Percentiles rank a stretch among this genome's conserved stretches.
These are phyloP conservation scores for Ailanthus altissimus DNA, from an alignment of 345 rosid genomes.

Conservation along the genomic window DNA sequence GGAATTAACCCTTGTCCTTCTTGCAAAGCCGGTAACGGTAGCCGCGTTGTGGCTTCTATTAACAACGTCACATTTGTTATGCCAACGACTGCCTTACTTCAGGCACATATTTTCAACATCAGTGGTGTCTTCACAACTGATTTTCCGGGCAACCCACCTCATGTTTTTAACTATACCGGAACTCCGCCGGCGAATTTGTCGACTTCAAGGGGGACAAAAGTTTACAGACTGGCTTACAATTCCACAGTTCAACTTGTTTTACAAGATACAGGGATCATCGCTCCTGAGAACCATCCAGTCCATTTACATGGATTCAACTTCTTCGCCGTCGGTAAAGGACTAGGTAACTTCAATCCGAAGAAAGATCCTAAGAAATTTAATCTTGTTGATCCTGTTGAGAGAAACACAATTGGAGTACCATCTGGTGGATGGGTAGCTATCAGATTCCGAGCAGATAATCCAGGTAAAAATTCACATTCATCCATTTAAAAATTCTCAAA, in stretches of 20 bases:
- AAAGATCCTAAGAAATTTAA: conserved; percentile 66
- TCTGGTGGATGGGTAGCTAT: conserved; percentile 94
- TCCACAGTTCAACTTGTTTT: conserved; percentile 76
- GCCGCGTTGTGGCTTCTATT: conserved; percentile 71
- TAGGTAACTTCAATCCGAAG: conserved; percentile 70
- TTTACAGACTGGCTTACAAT: conserved; percentile 64
- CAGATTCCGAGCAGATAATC: conserved; percentile 87
- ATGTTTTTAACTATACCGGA: conserved; percentile 65
- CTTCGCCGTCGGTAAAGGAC: conserved; percentile 70
- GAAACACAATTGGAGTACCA: conserved; percentile 91
- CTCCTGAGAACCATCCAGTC: conserved; percentile 84
- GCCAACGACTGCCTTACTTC: conserved; percentile 78
- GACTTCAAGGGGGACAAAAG: conserved; percentile 63
- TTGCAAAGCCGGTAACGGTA: conserved; percentile 78
- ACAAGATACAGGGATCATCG: conserved; percentile 80
- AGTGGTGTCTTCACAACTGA: conserved; percentile 84
- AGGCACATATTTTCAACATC: conserved; percentile 78
- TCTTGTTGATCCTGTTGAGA: conserved; percentile 88
- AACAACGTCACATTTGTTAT: conserved; percentile 83
- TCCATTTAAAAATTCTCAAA: too few relatives aligned
- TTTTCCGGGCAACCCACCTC: conserved; percentile 73
- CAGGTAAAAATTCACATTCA: conserved; percentile 45
- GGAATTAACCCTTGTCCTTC: conserved; percentile 77
- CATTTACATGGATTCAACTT: conserved; percentile 94
- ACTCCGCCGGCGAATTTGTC: conserved; percentile 52